A percentile compares a stretch with the other conserved stretches of the same genome.
Conservation (phyloP, 768 basidiomycete genomes). For the Trametes cubensis region DNA sequence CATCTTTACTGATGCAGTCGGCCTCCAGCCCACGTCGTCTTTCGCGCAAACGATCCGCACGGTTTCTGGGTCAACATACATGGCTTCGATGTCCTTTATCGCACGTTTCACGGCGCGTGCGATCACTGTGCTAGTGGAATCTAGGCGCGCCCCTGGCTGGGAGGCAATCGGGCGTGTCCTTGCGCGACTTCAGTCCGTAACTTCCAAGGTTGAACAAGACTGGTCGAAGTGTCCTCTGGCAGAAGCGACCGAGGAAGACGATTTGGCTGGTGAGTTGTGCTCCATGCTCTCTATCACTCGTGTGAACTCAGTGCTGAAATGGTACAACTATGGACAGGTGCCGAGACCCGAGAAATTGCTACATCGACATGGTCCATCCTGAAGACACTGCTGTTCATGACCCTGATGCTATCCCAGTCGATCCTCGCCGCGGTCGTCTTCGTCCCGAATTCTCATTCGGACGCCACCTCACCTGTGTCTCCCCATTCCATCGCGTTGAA, state of each 20-base stretch:
- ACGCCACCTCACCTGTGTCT: slow-evolving; percentile 9
- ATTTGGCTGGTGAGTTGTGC: slow-evolving; percentile 29
- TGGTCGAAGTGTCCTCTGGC: slow-evolving; percentile 37
- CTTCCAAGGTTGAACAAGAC: slow-evolving; percentile 28
- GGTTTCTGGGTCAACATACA: slow-evolving; percentile 25
- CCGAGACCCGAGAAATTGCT: slow-evolving; percentile 46
- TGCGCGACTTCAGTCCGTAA: slow-evolving; percentile 25
- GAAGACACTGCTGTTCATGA: slow-evolving; percentile 77
- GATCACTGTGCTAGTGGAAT: slow-evolving; percentile 32
- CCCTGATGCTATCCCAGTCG: slow-evolving; percentile 68
- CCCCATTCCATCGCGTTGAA: slow-evolving; percentile 55
- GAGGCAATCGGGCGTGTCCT: slow-evolving; percentile 27
- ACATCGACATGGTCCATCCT: slow-evolving; percentile 66
- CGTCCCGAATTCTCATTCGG: slow-evolving; percentile 41
- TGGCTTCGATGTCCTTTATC: slow-evolving; percentile 31
- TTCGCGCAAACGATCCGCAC: slow-evolving; percentile 24
- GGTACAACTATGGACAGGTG: slow-evolving; percentile 34
- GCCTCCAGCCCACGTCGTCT: slow-evolving; percentile 11
- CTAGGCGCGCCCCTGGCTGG: slow-evolving; percentile 31
- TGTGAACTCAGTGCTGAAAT: no score
- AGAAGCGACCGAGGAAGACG: slow-evolving; percentile 30
- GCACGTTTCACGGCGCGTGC: slow-evolving; percentile 28
- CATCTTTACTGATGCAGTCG: no score
- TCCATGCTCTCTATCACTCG: no score
- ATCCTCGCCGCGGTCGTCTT: slow-evolving; percentile 59